Conservation (phyloP, 345 rosid genomes). For the Excoecaria cochinchinensis region DNA sequence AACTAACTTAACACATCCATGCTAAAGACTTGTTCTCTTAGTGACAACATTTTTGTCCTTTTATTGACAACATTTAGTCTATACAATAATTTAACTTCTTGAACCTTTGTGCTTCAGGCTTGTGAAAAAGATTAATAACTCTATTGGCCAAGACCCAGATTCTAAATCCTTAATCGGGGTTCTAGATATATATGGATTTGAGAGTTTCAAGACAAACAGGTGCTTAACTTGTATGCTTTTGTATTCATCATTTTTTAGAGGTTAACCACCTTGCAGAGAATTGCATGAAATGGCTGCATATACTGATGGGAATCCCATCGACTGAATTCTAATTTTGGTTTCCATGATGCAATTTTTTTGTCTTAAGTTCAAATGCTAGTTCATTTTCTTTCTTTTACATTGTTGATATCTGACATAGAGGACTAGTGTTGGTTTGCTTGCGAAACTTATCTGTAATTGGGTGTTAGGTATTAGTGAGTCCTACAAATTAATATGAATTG, state of each 20-base stretch:
- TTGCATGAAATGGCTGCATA: slow-evolving; percentile 24
- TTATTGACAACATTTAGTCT: background rate
- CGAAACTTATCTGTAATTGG: slow-evolving; percentile 7
- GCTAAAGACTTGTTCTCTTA: background rate
- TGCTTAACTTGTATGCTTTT: slow-evolving; percentile 66
- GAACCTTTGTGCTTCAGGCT: slow-evolving; percentile 52
- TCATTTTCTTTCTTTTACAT: background rate
- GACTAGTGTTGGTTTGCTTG: slow-evolving; percentile 6
- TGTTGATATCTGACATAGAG: background rate
- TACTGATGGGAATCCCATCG: slow-evolving; percentile 7
- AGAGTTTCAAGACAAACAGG: slow-evolving; percentile 99
- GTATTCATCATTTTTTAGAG: slow-evolving; percentile 40
- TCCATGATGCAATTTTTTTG: background rate
- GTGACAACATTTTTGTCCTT: background rate
- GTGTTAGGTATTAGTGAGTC: too few species aligned
- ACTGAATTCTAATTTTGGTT: slow-evolving; percentile 1
- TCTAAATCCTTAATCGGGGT: slow-evolving; percentile 91
- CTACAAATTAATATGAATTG: too few species aligned
- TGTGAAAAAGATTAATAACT: slow-evolving; percentile 80
- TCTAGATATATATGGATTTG: slow-evolving; percentile 98
- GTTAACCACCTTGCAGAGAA: slow-evolving; percentile 29
- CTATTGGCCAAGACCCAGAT: slow-evolving; percentile 93
- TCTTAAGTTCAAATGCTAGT: background rate
- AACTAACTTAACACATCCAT: slow-evolving; percentile 6
- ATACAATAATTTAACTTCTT: background rate